Percentiles rank a stretch among this genome's conserved stretches.
Evolutionary conservation across 2,329 filamentous ascomycete species (phyloP).

Genomic region (Pseudofabraea citricarpa): DNA sequence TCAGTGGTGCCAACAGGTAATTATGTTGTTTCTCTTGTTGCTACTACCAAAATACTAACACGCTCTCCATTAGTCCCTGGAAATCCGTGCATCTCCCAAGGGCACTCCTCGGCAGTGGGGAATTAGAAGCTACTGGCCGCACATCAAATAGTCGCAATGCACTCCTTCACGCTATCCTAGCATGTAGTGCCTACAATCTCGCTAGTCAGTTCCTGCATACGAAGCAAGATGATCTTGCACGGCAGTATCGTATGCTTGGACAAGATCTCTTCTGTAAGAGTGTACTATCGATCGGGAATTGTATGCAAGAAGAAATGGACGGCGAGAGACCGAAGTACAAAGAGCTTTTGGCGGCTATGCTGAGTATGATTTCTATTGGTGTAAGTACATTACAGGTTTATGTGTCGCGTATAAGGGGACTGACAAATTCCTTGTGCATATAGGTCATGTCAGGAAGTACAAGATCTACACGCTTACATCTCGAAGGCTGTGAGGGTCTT

Average conservation of each 20-base stretch:
- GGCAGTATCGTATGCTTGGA: background rate
- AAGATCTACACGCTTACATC: background rate
- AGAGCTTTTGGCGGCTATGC: slow-evolving; percentile 1
- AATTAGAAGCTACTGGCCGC: background rate
- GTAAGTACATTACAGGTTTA: background rate
- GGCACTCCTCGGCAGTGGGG: slow-evolving; percentile 1
- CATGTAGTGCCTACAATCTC: background rate
- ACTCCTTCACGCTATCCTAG: background rate
- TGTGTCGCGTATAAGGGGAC: too few relatives aligned
- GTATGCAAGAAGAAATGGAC: slow-evolving; percentile 1
- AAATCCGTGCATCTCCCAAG: background rate
- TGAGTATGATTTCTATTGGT: slow-evolving; percentile 1
- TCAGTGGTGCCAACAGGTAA: background rate
- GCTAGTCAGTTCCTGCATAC: background rate
- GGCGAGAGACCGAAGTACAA: background rate
- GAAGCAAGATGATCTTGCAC: background rate
- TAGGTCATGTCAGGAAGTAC: background rate
- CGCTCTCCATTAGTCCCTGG: background rate
- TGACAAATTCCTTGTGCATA: too few relatives aligned
- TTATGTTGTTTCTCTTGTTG: too few relatives aligned
- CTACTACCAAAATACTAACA: background rate
- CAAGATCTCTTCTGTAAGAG: slow-evolving; percentile 1
- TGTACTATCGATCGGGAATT: background rate
- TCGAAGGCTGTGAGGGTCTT: background rate
- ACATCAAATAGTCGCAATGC: slow-evolving; percentile 2